Evolutionary conservation across 2,329 filamentous ascomycete genomes (phyloP), one percentile per base, ranked within the genome.

Genomic region (Didymellaceae sp.): DNA sequence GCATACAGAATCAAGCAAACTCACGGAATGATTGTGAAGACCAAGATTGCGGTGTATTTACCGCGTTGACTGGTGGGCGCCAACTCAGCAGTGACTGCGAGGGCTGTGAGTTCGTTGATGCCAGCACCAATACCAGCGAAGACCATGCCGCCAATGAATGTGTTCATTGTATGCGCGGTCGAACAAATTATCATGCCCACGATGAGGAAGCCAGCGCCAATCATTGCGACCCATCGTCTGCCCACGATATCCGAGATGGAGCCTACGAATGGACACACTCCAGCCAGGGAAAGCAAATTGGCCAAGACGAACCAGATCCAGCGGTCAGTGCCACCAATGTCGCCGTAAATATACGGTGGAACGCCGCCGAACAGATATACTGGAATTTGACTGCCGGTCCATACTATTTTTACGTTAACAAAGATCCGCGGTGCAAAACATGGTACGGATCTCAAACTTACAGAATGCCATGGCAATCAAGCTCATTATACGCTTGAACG

Each of bases 61-160:
- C 84, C 86, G 35, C 86, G 80, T 71, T 87, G 83, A 5, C 79
- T 75, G 5, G 83, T 84, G 2, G 86, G 86, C 1, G 84, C 86
- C 56, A 89, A 79, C 65, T 89, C 86, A 1, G 85, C 83, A 1
- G 85, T 86, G 18, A 81, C 86, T 30, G 86, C 86, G 16, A 89
- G 73, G 6, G 86, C 85, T 4, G 85, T 88, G 31, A 89, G 72
- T 66, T 89, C 86, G 59, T 85, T 85, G 60, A 89, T 81, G 10
- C 86, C 86, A 7, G 86, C 85, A 26, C 86, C 86, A 6, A 83
- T 75, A 3, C 86, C 86, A 13, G 84, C 78, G 57, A 88, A 76
- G 2, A 78, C 76, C 63, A 66, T 64, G 21, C 64, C 64, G 17
- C 52, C 40, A 21, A 67, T 65, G 37, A 66, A 63, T 17, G 57